Percentiles rank a stretch among this genome's conserved stretches.
These are phyloP conservation scores for Hypoxylon rickii DNA, from an alignment of 495 filamentous ascomycete species.

Conservation along the genomic window DNA sequence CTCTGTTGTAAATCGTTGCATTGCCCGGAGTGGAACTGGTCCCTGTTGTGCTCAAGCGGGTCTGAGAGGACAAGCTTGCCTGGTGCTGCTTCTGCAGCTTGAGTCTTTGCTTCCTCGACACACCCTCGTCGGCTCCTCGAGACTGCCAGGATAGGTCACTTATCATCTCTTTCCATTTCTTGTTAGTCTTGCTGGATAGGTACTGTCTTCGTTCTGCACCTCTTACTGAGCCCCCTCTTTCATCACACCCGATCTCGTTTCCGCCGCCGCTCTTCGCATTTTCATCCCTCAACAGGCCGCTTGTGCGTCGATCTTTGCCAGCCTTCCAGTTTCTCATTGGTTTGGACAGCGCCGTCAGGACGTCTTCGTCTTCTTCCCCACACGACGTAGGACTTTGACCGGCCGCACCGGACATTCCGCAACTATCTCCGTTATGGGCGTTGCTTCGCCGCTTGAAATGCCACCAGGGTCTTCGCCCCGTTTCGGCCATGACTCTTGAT, in stretches of 20 bases:
- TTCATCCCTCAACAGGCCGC: background rate
- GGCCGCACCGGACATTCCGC: background rate
- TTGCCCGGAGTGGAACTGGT: slow-evolving; percentile 21
- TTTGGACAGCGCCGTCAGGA: background rate
- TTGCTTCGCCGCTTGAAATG: slow-evolving; percentile 2
- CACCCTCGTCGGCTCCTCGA: background rate
- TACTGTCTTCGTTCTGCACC: background rate
- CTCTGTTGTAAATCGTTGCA: background rate
- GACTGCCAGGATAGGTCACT: background rate
- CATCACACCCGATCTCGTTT: background rate
- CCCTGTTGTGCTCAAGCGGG: slow-evolving; percentile 4
- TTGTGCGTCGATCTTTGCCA: background rate
- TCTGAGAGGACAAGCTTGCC: slow-evolving; percentile 11
- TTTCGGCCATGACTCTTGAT: background rate
- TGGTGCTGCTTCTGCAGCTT: slow-evolving; percentile 3
- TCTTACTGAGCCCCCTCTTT: background rate
- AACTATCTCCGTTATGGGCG: background rate
- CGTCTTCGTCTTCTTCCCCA: background rate
- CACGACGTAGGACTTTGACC: background rate
- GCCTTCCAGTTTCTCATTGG: background rate
- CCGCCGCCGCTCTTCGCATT: background rate
- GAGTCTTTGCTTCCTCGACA: background rate
- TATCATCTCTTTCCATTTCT: slow-evolving; percentile 1
- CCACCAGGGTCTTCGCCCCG: slow-evolving; percentile 12
- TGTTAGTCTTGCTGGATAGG: too few species aligned